These are phyloP conservation scores for Geum urbanum DNA, from an alignment of 306 rosid species.

Conservation along the genomic window DNA sequence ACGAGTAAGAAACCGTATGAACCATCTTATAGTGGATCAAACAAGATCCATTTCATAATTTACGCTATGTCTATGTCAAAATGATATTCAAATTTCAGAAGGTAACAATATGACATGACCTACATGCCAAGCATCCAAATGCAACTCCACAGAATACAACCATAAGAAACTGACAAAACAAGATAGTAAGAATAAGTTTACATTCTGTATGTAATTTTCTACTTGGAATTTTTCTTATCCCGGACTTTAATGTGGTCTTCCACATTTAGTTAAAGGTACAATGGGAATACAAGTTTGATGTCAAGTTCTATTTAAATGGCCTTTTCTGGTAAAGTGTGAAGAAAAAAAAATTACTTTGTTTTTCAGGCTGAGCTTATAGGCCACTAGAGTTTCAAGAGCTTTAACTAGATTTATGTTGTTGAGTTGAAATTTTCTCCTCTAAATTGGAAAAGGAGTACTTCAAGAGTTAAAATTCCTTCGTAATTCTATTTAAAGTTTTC, in stretches of 20 bases:
- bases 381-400: neutral
- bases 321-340: neutral
- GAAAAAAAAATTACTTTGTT: neutral
- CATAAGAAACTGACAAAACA: neutral
- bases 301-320: neutral
- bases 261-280: neutral
- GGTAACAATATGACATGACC: neutral
- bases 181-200: neutral
- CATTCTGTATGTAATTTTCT: neutral
- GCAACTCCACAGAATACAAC: neutral
- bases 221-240: neutral
- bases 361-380: neutral
- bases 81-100: neutral
- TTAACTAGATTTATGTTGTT: neutral
- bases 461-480: too few relatives aligned
- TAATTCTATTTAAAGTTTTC: neutral
- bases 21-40: neutral
- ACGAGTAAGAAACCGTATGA: neutral
- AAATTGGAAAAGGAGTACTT: too few relatives aligned
- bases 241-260: neutral
- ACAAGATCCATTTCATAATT: neutral
- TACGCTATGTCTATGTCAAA: neutral
- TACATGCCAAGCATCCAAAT: constrained; percentile 1
- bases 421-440: neutral
- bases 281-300: neutral